Base-by-base conservation (phyloP, 208 protist genomes). In the Naegleria lovaniensis region DNA sequence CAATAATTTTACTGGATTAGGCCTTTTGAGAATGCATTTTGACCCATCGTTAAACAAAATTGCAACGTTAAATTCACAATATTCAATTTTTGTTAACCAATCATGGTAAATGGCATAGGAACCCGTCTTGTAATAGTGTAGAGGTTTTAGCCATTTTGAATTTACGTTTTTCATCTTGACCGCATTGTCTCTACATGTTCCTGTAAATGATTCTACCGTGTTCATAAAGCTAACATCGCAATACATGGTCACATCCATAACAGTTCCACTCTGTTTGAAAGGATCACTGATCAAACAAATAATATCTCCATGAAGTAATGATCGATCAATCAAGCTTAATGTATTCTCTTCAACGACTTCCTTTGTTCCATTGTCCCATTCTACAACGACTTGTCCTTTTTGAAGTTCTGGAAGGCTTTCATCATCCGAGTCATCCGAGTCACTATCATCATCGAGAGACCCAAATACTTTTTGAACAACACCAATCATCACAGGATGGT, bases 221-320 rank as follows among this genome's bases (percentile, higher is more conserved):
- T 75, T 75, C 25, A 75, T n/a, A 29, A 75, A 75, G 58, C 19
- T n/a, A 75, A 87, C 4, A 87, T 87, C 83, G 19, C n/a, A 41
- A 51, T 22, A 29, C 36, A 55, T 29, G 6, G 40, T 51, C 15
- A 87, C 41, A 39, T 52, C 13, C 51, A 87, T 52, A 29, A 87
- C 83, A 39, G 83, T 87, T n/a, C 83, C 83, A n/a, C 19, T 51
- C 13, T 29, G 40, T 33, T 36, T 36, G 39, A 87, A 87, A 39
- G 83, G 83, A 52, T 87, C 83, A n/a, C 13, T 51, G 6, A 51
- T 40, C 5, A 3, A 33, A n/a, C 39, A 55, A 29, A 87, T 40
- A 51, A 87, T 87, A 52, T 87, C 83, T 25, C 83, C 83, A 52
- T 87, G 83, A 41, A 87, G 33, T 41, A 87, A 52, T 4, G 83